phyloP scores from a whole-genome alignment of 169 alveolate genomes.

The Miamiensis avidus region DNA sequence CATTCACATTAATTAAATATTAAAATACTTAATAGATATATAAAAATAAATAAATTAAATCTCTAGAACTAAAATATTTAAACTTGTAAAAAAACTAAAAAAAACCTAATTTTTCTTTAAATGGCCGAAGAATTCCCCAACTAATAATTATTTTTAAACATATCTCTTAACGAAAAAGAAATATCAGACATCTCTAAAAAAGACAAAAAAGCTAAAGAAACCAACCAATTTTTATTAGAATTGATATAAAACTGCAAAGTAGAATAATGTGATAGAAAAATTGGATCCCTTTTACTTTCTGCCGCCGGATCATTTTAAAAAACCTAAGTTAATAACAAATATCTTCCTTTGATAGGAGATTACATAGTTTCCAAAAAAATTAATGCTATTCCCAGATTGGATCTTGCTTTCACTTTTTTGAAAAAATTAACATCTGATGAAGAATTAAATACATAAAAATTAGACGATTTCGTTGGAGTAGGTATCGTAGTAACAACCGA shows the following conservation, averaged over 20 bases:
- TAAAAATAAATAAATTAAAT: too few relatives aligned
- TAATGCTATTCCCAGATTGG: constrained; percentile 59
- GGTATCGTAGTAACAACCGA: constrained; percentile 71
- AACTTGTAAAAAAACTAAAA: neutral
- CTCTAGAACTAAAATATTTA: too few relatives aligned
- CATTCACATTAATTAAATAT: too few relatives aligned
- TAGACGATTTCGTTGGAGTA: constrained; percentile 69
- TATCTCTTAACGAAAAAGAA: neutral
- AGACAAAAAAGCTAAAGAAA: neutral
- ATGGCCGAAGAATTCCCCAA: neutral
- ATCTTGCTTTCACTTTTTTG: constrained; percentile 65
- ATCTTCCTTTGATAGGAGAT: constrained; percentile 31
- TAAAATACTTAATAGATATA: too few relatives aligned
- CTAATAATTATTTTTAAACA: too few relatives aligned
- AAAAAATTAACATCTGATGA: constrained; percentile 50
- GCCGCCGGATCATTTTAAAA: neutral
- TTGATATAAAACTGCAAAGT: neutral
- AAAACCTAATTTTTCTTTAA: too few relatives aligned
- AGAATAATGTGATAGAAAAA: neutral
- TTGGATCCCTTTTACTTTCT: neutral
- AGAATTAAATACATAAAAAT: constrained; percentile 37
- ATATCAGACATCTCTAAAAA: neutral
- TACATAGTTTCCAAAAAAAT: constrained; percentile 59
- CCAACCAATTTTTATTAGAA: neutral
- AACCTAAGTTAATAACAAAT: neutral